Evolutionary conservation across 129 eudicot species (phyloP).

Genomic region (Deinandra increscens): DNA sequence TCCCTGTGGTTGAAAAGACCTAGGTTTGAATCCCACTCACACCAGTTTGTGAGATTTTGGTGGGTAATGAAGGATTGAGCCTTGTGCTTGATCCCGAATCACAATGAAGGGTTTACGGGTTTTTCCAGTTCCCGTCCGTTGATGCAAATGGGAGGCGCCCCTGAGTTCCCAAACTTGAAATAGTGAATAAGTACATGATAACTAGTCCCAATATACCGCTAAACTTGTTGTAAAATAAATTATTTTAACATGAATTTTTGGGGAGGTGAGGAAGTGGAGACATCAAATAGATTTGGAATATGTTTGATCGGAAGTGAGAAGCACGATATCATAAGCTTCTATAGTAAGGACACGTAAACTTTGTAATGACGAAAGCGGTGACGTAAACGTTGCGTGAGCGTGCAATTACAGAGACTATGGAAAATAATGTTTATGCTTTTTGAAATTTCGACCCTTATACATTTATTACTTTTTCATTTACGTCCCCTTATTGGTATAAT

Average conservation of each 20-base stretch:
- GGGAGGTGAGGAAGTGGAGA: conserved; percentile 11
- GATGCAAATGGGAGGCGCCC: no score
- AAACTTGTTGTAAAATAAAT: no score
- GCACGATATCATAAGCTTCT: conserved; percentile 26
- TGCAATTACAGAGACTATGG: conserved; percentile 39
- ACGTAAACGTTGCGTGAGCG: conserved; percentile 59
- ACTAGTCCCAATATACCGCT: no score
- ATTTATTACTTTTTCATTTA: not conserved
- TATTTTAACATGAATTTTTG: not conserved
- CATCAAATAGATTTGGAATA: conserved; percentile 25
- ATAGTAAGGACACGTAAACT: conserved; percentile 43
- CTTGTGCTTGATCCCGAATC: no score
- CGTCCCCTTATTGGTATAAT: not conserved
- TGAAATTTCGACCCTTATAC: conserved; percentile 5
- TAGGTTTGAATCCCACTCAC: no score
- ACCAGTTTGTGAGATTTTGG: no score
- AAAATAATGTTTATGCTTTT: not conserved
- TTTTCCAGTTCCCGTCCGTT: no score
- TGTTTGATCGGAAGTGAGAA: conserved; percentile 26
- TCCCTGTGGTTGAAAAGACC: no score
- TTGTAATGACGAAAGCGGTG: conserved; percentile 67
- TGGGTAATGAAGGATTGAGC: no score
- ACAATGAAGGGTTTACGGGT: no score
- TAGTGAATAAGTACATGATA: no score
- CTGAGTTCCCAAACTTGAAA: no score